A percentile compares a stretch with the other conserved stretches of the same genome.
phyloP scores from a whole-genome alignment of 192 early-diverging fungal genomes.

The Mycoemilia scoparia region DNA sequence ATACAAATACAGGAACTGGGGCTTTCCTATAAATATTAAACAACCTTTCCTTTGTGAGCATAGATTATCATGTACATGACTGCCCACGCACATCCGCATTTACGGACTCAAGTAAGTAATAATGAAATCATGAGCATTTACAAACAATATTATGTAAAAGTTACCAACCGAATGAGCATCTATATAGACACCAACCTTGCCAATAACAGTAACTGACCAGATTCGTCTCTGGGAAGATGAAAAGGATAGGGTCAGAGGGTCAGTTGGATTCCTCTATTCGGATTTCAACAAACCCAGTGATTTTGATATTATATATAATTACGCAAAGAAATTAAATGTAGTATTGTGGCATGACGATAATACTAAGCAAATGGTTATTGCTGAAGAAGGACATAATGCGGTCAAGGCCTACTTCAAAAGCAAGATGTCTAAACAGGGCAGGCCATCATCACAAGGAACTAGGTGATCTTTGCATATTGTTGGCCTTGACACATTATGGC shows the following conservation, averaged over 20 bases:
- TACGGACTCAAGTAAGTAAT: no score
- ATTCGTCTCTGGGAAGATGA: slow-evolving; percentile 94
- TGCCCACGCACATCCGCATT: slow-evolving; percentile 81
- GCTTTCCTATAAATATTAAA: no score
- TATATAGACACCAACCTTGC: slow-evolving; percentile 63
- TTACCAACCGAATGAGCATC: no score
- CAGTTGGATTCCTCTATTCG: slow-evolving; percentile 48
- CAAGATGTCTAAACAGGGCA: no score
- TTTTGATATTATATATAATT: slow-evolving; percentile 54
- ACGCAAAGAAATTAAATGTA: slow-evolving; percentile 55
- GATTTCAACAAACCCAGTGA: slow-evolving; percentile 52
- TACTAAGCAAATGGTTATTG: slow-evolving; percentile 52
- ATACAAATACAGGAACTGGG: background rate
- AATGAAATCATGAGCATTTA: no score
- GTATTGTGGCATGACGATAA: slow-evolving; percentile 60
- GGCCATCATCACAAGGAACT: no score
- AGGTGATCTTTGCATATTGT: no score
- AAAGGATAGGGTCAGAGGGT: slow-evolving; percentile 51
- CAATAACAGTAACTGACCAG: slow-evolving; percentile 85
- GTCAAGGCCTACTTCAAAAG: slow-evolving; percentile 34
- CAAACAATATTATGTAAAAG: no score
- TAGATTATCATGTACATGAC: slow-evolving; percentile 83
- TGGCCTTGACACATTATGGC: no score
- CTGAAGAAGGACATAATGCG: slow-evolving; percentile 47
- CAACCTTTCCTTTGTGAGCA: slow-evolving; percentile 6